These are phyloP conservation scores for Camelina neglecta DNA, from an alignment of 345 rosid species.

Conservation along the genomic window DNA sequence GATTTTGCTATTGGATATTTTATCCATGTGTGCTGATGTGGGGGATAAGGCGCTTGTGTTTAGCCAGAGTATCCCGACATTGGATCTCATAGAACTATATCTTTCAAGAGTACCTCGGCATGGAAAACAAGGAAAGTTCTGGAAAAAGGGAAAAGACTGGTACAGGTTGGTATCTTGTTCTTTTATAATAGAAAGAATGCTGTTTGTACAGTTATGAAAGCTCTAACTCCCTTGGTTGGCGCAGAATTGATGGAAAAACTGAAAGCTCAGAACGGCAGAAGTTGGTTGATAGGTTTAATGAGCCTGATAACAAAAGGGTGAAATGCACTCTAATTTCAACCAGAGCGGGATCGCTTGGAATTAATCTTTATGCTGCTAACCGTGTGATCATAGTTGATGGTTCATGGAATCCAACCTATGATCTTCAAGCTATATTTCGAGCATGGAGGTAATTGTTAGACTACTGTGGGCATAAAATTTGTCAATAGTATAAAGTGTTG, in stretches of 20 bases:
- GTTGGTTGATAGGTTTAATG: slow-evolving; percentile 93
- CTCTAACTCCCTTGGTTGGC: slow-evolving; percentile 33
- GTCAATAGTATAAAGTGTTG: background rate
- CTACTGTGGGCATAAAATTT: background rate
- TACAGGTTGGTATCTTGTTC: slow-evolving; percentile 71
- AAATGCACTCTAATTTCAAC: slow-evolving; percentile 97
- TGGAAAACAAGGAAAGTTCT: slow-evolving; percentile 75
- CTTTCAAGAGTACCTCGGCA: slow-evolving; percentile 81
- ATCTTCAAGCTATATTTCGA: slow-evolving; percentile 97
- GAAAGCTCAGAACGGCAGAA: slow-evolving; percentile 97
- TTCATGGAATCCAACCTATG: slow-evolving; percentile 99
- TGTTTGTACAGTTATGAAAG: slow-evolving; percentile 22
- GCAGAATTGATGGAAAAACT: slow-evolving; percentile 96
- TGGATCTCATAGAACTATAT: slow-evolving; percentile 95
- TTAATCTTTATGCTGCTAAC: slow-evolving; percentile 97
- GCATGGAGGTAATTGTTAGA: slow-evolving; percentile 84
- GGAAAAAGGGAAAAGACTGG: slow-evolving; percentile 99
- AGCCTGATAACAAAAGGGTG: slow-evolving; percentile 78
- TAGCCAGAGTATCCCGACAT: slow-evolving; percentile 98
- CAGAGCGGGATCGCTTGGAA: slow-evolving; percentile 98
- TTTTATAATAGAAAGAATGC: slow-evolving; percentile 3
- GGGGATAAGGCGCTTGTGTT: slow-evolving; percentile 94
- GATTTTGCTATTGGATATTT: slow-evolving; percentile 93
- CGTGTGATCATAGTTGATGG: slow-evolving; percentile 99
- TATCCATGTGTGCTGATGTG: slow-evolving; percentile 72